Base-by-base conservation (phyloP, 2,329 filamentous ascomycete genomes). In the Fusarium azukiicola region DNA sequence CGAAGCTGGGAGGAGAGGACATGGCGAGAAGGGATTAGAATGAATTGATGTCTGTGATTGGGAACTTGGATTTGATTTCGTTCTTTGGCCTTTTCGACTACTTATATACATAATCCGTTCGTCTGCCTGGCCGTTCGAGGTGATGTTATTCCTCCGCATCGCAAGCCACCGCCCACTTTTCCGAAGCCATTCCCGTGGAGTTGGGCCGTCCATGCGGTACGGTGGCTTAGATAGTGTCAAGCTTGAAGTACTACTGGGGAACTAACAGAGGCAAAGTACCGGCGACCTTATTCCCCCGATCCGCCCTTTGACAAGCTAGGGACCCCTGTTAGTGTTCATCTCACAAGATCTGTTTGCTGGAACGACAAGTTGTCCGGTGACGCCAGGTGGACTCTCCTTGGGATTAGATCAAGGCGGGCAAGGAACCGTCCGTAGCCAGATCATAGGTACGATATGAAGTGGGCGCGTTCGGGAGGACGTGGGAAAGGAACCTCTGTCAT, bases 161-260 rank as follows among this genome's bases (percentile, higher is more conserved):
- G 49, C 36, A 52, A 68, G 67, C 67, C 50, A 52, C 46, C 49
- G 21, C 67, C 67, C 23, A 46, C 38, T n/a, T 58, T 52, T 54
- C n/a, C 27, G 47, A 6, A 40, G 46, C 36, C 47, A 27, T 50
- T 68, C 16, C 47, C 38, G 66, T 8, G n/a, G 50, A 52, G 38
- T 68, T 68, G 44, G 47, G 16, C 40, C 67, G 42, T 17, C 16
- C 19, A 44, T 19, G 19, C 21, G 56, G 50, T 69, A 69, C 67
- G 5, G 21, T 46, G 50, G 67, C 67, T 36, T 38, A 69, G 67
- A 40, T 69, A 69, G 67, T 38, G n/a, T 8, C 9, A 21, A 2
- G 7, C 19, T 2, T 12, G 8, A 27, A 27, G 23, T 12, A 4
- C 4, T 10, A 13, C 27, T 3, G 2, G 13, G 6, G 3, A 14